Evolutionary conservation across 495 filamentous ascomycete genomes (phyloP).

Genomic region (Xylaria nigripes): DNA sequence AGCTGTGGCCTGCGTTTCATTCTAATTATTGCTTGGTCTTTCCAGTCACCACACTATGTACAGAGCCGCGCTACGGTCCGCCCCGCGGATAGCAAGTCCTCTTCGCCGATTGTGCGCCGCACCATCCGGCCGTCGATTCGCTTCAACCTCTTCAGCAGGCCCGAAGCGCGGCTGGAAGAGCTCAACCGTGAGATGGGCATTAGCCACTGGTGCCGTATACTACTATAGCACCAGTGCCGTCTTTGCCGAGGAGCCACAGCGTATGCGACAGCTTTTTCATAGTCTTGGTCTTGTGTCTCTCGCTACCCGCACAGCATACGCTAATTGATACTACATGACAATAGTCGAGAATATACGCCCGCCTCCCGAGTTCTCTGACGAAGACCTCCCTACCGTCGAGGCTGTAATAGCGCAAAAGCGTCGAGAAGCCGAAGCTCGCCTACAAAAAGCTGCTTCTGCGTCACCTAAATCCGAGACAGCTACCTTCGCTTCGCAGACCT

Average conservation of each 20-base stretch:
- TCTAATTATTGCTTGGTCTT: background rate
- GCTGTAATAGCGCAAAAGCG: conserved; percentile 46
- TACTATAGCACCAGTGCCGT: conserved; percentile 84
- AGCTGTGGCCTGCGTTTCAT: background rate
- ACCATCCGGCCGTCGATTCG: conserved; percentile 48
- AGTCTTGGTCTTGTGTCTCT: no score
- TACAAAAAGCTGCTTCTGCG: conserved; percentile 13
- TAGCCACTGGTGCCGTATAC: conserved; percentile 75
- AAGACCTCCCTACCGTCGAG: conserved; percentile 42
- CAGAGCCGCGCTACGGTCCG: conserved; percentile 49
- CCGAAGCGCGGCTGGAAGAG: conserved; percentile 79
- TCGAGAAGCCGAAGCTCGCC: conserved; percentile 27
- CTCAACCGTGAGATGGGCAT: conserved; percentile 58
- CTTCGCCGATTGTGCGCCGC: conserved; percentile 27
- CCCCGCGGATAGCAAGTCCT: conserved; percentile 41
- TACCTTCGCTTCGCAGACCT: conserved; percentile 12
- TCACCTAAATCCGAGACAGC: conserved; percentile 15
- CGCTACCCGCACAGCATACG: background rate
- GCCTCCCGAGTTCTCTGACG: conserved; percentile 35
- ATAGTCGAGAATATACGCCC: conserved; percentile 29
- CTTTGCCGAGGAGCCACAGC: conserved; percentile 73
- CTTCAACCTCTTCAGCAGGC: conserved; percentile 55
- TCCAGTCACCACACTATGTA: conserved; percentile 44
- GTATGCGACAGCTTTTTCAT: conserved; percentile 42
- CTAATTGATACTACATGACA: conserved; percentile 2